Base-by-base conservation (phyloP, 768 basidiomycete genomes). In the Calocera viscosa region DNA sequence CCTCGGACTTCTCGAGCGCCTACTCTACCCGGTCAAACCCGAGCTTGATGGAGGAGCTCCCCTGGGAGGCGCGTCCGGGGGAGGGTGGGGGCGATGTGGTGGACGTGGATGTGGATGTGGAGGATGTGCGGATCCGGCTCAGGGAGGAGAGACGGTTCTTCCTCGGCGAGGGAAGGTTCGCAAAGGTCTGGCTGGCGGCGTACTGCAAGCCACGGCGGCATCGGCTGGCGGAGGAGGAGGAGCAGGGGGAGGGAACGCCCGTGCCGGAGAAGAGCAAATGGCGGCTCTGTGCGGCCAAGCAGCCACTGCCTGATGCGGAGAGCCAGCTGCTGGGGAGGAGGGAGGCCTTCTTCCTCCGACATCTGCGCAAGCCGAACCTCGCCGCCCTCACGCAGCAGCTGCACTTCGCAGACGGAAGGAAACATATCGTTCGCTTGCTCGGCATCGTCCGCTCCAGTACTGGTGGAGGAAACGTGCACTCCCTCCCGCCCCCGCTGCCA, bases 261-360 rank as follows among this genome's bases (percentile, higher is more conserved):
- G 19, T 17, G 5, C 43, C 43, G 7, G 53, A 26, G 2, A 24
- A 39, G 32, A 10, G 14, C 43, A 16, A 16, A 0, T 75, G 78
- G 75, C 67, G 64, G 24, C 66, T 79, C 2, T 80, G 79, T 65
- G 78, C 78, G 0, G 77, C 74, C n/a, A 80, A 80, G 70, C 69
- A 75, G 14, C 66, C 77, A 28, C 70, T 72, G 2, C 70, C 73
- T 0, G 79, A 78, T 66, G 71, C 72, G 28, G 77, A 79, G 65
- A 73, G 73, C 11, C 75, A 78, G 65, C 71, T 73, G 7, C 72
- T 77, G 68, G 77, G 77, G 0, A 65, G 77, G 19, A 72, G 74
- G 65, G 78, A 79, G 68, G 77, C 76, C 1, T 75, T 75, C 71
- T 77, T 78, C 68, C 71, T 78, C 35, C 71, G 73, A 64, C 71